Conservation (phyloP, 805 yeast genomes). For the Kurtzmaniella fragi region DNA sequence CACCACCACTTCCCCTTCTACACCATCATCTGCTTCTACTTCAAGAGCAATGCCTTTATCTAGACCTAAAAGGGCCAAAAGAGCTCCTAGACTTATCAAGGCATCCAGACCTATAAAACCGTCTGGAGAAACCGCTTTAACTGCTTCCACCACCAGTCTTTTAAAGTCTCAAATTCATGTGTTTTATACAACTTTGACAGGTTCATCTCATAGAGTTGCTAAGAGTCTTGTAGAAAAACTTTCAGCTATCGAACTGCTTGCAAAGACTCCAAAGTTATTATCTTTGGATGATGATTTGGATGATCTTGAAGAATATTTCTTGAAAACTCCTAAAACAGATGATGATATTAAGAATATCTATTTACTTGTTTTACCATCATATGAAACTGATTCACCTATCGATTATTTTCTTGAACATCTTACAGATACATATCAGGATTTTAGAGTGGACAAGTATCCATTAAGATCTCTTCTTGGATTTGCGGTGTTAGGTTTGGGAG, state of each 20-base stretch:
- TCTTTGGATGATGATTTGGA: slow-evolving; percentile 77
- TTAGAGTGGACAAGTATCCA: slow-evolving; percentile 81
- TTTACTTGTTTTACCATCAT: slow-evolving; percentile 77
- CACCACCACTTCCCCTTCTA: slow-evolving; percentile 25
- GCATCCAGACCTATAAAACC: slow-evolving; percentile 24
- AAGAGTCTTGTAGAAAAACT: slow-evolving; percentile 40
- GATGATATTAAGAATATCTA: slow-evolving; percentile 45
- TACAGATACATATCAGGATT: slow-evolving; percentile 77
- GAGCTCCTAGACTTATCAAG: slow-evolving; percentile 39
- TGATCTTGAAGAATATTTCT: slow-evolving; percentile 79
- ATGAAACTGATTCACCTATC: slow-evolving; percentile 88
- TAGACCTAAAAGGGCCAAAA: slow-evolving; percentile 16
- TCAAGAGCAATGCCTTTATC: slow-evolving; percentile 8
- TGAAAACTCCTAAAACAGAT: slow-evolving; percentile 48
- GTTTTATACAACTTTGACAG: slow-evolving; percentile 83
- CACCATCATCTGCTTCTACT: slow-evolving; percentile 15
- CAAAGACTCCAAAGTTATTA: slow-evolving; percentile 45
- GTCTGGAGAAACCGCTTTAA: slow-evolving; percentile 27
- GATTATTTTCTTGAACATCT: slow-evolving; percentile 81
- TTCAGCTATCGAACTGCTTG: slow-evolving; percentile 15
- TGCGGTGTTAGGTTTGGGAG: slow-evolving; percentile 85
- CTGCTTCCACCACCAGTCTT: slow-evolving; percentile 35
- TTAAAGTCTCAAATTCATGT: slow-evolving; percentile 56
- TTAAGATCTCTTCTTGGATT: slow-evolving; percentile 66
- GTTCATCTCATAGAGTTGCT: slow-evolving; percentile 73